phyloP scores from a whole-genome alignment of 345 rosid species.

The Murraya koenigii region DNA sequence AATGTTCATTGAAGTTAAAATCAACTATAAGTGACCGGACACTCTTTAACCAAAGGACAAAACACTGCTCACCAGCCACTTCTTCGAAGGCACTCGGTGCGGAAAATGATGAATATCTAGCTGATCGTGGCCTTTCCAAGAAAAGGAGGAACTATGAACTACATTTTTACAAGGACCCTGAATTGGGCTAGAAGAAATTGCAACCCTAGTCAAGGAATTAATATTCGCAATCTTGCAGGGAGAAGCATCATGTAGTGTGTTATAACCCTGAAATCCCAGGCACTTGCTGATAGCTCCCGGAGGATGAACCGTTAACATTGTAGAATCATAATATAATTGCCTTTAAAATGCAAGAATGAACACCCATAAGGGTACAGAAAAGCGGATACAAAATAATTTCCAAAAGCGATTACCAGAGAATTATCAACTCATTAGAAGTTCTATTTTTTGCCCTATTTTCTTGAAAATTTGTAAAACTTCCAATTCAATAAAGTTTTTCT shows the following conservation, averaged over 20 bases:
- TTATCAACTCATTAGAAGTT: neutral
- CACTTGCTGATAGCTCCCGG: conserved; percentile 39
- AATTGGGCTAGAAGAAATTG: conserved; percentile 27
- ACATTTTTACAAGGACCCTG: conserved; percentile 27
- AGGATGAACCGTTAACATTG: conserved; percentile 50
- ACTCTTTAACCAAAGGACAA: neutral
- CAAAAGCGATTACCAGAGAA: neutral
- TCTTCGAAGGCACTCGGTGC: conserved; percentile 31
- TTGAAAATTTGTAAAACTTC: neutral
- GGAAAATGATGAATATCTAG: conserved; percentile 24
- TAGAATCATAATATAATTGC: conserved; percentile 47
- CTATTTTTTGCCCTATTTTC: neutral
- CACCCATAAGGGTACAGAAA: neutral
- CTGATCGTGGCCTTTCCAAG: conserved; percentile 37
- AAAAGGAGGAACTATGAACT: conserved; percentile 27
- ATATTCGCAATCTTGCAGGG: conserved; percentile 21
- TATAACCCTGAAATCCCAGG: conserved; percentile 22
- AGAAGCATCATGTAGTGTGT: conserved; percentile 22
- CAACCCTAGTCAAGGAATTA: conserved; percentile 25
- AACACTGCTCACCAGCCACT: conserved; percentile 53
- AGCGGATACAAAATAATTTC: neutral
- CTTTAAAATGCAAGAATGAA: conserved; percentile 27
- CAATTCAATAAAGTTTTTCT: neutral
- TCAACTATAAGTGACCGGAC: neutral
- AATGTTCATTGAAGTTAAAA: neutral